Evolutionary conservation across 163 green algal species (phyloP), one percentile per base, ranked within the genome.

Genomic region (Scenedesmus sp.): DNA sequence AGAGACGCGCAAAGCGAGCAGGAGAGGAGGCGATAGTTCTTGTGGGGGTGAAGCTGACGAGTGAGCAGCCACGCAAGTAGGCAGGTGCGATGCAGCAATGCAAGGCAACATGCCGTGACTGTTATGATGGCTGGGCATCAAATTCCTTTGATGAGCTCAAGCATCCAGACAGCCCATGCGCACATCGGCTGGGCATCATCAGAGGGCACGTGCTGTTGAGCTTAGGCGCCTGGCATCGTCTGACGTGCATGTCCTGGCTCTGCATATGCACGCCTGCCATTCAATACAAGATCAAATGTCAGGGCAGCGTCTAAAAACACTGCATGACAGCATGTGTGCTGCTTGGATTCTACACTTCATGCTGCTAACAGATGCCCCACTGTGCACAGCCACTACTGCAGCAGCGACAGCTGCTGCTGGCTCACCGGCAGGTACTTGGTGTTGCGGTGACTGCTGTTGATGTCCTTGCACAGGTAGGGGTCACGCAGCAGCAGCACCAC

Each of bases 391-490:
- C 26, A 13, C 49, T 68, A 26, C 56, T 24, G 15, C 16, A 10
- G 30, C 72, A 33, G 16, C 70, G 3, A 43, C 51, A 7, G n/a
- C 76, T 37, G 24, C 15, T 35, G 9, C 79, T 40, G 43, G 20
- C 91, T 46, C 84, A 97, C 96, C 94, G 96, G 91, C 22, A 99
- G 92, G 95, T 99, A 99, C 15, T 96, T 94, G 0, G 94, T 96
- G 96, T 99, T 99, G 65, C 83, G 88, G 92, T 99, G 98, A 40
- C 83, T 72, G 26, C 91, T 92, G 93, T 99, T 99, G 93, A 99
- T 99, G 93, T 97, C 95, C n/a, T 95, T 84, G 87, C 95, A 98
- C 2, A 98, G 89, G 72, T 97, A 93, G 0, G 94, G 86, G 93
- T 99, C 96, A 0, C 98, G 93, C 85, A 99, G 90, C 43, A 99